Evolutionary conservation across 2,329 filamentous ascomycete genomes (phyloP), one percentile per base, ranked within the genome.

Genomic region (Cyclaneusma minus): DNA sequence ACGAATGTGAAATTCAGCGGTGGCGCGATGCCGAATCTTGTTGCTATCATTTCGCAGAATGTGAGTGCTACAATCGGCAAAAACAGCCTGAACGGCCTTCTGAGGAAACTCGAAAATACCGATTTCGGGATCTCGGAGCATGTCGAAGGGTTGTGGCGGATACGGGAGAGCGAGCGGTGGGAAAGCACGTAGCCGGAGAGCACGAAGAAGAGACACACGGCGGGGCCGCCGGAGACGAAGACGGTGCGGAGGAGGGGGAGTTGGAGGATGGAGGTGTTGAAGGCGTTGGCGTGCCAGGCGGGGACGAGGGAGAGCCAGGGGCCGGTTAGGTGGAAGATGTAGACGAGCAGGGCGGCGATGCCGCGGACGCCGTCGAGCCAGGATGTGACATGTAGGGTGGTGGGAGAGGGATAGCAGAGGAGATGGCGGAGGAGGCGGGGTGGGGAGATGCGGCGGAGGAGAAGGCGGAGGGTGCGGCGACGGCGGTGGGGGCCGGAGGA

Each of bases 151-250:
- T 49, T 42, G 5, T 43, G 40, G 27, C 53, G 52, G 3, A 56
- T 47, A 18, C 44, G 42, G 14, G 43, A 40, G 13, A 62, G 42
- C 1, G 56, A 52, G 29, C 53, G 54, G 32, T 51, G 45, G 2
- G 56, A 54, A 13, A 62, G 48, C 1, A 51, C 56, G 34, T 60
- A 60, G 18, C 58, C 58, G 2, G 58, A 61, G 16, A 62, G 50
- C 29, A 57, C 49, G 39, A 62, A 62, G 41, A 62, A 62, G 22
- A 62, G 43, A 33, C 56, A 51, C 2, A 62, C 57, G 43, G 58
- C 55, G 9, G 56, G 48, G n/a, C 51, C 49, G 10, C 57, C 57
- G 13, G 53, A 51, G 21, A 35, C 35, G 35, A 51, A 59, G 12
- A 59, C 31, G 15, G 56, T 44, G 17, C 55, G 49, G 4, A 58